Evolutionary conservation across 1,284 basidiomycete genomes (phyloP).

Genomic region (Heliocybe sulcata): DNA sequence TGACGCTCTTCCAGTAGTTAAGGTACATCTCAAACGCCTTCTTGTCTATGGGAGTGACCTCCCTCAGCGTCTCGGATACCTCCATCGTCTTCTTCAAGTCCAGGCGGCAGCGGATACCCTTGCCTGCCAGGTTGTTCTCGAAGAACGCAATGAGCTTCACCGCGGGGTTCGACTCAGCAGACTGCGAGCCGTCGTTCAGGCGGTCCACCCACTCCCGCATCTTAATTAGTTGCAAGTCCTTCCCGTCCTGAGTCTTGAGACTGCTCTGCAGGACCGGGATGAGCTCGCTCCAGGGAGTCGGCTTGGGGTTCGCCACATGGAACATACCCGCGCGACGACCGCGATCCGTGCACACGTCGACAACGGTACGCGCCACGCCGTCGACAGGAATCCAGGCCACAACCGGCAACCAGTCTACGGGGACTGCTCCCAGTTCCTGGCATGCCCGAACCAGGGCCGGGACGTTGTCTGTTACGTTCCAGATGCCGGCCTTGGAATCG

Average conservation of each 20-base stretch:
- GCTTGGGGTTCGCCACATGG: slow-evolving; percentile 11
- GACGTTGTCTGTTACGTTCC: slow-evolving; percentile 23
- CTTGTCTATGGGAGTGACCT: slow-evolving; percentile 4
- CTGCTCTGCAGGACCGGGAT: slow-evolving; percentile 1
- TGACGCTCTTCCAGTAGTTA: slow-evolving; percentile 6
- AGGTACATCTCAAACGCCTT: slow-evolving; percentile 4
- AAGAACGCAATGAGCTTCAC: slow-evolving; percentile 7
- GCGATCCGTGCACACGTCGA: slow-evolving; percentile 7
- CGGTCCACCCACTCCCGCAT: slow-evolving; percentile 6
- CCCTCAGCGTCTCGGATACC: slow-evolving; percentile 3
- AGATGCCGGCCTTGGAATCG: slow-evolving; percentile 16
- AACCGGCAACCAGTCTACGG: slow-evolving; percentile 16
- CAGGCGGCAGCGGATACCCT: slow-evolving; percentile 5
- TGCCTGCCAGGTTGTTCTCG: slow-evolving; percentile 6
- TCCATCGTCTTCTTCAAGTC: slow-evolving; percentile 6
- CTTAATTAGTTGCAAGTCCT: neutral
- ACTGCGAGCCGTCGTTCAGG: slow-evolving; percentile 2
- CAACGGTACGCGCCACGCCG: slow-evolving; percentile 7
- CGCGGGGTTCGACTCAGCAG: slow-evolving; percentile 5
- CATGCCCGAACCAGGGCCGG: slow-evolving; percentile 24
- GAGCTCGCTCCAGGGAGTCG: slow-evolving; percentile 7
- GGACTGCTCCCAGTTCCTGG: slow-evolving; percentile 7
- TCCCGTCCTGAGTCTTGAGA: slow-evolving; percentile 1
- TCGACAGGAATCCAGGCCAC: slow-evolving; percentile 12
- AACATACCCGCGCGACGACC: slow-evolving; percentile 5